phyloP scores from a whole-genome alignment of 108 stramenopile genomes.

The Fistulifera solaris region DNA sequence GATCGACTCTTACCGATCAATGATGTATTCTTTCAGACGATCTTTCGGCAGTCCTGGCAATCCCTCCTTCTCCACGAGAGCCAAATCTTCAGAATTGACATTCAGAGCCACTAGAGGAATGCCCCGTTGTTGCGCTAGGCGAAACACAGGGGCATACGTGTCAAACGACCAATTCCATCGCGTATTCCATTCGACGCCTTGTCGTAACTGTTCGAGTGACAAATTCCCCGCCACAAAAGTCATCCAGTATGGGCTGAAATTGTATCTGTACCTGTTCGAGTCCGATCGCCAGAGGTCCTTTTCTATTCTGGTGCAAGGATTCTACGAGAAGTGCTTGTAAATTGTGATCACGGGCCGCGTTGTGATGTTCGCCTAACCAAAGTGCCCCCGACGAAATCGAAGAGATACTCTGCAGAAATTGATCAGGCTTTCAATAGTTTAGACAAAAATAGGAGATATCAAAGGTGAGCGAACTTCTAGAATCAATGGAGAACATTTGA shows the following conservation, averaged over 20 bases:
- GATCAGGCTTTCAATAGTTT: no score
- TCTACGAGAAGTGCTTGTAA: constrained; percentile 43
- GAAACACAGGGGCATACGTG: constrained; percentile 43
- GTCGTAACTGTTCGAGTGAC: constrained; percentile 26
- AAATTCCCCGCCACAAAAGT: constrained; percentile 33
- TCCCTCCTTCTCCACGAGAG: constrained; percentile 46
- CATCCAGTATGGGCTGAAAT: constrained; percentile 60
- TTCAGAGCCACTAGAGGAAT: constrained; percentile 61
- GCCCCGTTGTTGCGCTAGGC: constrained; percentile 27
- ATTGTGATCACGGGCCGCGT: constrained; percentile 44
- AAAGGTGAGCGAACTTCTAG: no score
- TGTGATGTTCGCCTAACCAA: constrained; percentile 73
- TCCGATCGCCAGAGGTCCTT: constrained; percentile 47
- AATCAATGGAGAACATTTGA: no score
- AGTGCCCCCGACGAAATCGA: constrained; percentile 19
- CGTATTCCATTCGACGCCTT: constrained; percentile 49
- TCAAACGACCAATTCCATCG: constrained; percentile 75
- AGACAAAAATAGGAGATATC: no score
- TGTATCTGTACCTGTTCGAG: constrained; percentile 64
- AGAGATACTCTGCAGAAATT: constrained; percentile 1
- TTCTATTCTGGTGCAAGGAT: constrained; percentile 25
- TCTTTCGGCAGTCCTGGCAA: constrained; percentile 31
- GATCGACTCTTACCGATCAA: constrained; percentile 32
- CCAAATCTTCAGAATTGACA: constrained; percentile 66
- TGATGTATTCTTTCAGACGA: constrained; percentile 39